phyloP scores from a whole-genome alignment of 257 asterid genomes.

The Nicotiana sylvestris region DNA sequence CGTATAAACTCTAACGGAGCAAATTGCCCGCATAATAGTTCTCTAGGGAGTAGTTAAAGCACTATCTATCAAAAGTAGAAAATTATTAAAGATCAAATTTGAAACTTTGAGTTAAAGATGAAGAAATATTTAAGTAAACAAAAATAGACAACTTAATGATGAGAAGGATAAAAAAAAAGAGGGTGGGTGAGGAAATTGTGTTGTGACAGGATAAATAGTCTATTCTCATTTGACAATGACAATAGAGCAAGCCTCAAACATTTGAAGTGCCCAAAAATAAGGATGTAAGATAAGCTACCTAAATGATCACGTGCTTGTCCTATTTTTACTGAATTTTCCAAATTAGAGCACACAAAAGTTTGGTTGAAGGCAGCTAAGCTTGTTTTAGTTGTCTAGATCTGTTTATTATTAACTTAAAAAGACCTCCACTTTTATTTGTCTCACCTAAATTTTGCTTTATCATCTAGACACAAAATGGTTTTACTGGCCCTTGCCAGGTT shows the following conservation, averaged over 20 bases:
- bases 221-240: not conserved
- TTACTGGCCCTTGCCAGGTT: not conserved
- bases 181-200: not conserved
- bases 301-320: not conserved
- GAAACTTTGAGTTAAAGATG: not conserved
- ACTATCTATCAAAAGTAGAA: too few relatives aligned
- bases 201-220: not conserved
- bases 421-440: not conserved
- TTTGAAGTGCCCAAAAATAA: not conserved
- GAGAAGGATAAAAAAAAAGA: too few relatives aligned
- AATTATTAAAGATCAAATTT: not conserved
- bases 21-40: too few relatives aligned
- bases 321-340: not conserved
- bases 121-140: too few relatives aligned
- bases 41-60: too few relatives aligned
- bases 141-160: too few relatives aligned
- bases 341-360: not conserved
- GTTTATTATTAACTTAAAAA: not conserved
- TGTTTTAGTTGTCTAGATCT: conserved; percentile 28
- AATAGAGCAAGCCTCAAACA: not conserved
- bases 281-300: not conserved
- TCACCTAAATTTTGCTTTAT: not conserved
- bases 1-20: too few relatives aligned
- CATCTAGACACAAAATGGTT: not conserved
- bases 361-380: conserved; percentile 6